These are phyloP conservation scores for Bruguiera parviflora DNA, from an alignment of 345 rosid species.

Conservation along the genomic window DNA sequence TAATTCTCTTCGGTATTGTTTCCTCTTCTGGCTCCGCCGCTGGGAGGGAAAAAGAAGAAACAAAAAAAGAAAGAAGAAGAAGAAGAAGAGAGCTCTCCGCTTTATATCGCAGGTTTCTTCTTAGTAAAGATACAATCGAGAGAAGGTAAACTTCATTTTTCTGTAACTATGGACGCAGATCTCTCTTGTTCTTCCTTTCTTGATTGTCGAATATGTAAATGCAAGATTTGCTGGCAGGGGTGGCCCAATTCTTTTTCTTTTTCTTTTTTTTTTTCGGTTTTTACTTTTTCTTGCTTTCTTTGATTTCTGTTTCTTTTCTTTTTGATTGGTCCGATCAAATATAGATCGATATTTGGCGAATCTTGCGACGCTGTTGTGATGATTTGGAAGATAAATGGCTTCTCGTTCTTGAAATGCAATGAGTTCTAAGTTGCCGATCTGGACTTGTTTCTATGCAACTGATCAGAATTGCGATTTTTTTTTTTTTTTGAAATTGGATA, in stretches of 20 bases:
- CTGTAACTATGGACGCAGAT: not conserved
- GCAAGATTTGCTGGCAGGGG: not conserved
- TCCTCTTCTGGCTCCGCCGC: not conserved
- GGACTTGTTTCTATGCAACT: not conserved
- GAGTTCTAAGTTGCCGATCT: constrained; percentile 21
- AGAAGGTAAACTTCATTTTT: no score
- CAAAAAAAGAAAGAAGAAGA: not conserved
- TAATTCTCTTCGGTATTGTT: not conserved
- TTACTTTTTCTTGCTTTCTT: not conserved
- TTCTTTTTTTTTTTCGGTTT: not conserved
- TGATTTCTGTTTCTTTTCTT: not conserved
- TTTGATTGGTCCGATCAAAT: constrained; percentile 7
- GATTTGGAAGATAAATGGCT: not conserved
- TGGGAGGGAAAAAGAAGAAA: not conserved
- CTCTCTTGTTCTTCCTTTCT: not conserved
- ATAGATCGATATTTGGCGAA: not conserved
- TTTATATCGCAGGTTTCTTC: no score
- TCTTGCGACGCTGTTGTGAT: not conserved
- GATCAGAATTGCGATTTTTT: not conserved
- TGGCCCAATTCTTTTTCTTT: not conserved
- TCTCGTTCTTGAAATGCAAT: constrained; percentile 2
- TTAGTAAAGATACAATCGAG: no score
- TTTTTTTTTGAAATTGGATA: not conserved
- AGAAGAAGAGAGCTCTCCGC: no score
- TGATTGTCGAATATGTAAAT: not conserved